Evolutionary conservation across 1,284 basidiomycete species (phyloP).

Genomic region (Earliella scabrosa): DNA sequence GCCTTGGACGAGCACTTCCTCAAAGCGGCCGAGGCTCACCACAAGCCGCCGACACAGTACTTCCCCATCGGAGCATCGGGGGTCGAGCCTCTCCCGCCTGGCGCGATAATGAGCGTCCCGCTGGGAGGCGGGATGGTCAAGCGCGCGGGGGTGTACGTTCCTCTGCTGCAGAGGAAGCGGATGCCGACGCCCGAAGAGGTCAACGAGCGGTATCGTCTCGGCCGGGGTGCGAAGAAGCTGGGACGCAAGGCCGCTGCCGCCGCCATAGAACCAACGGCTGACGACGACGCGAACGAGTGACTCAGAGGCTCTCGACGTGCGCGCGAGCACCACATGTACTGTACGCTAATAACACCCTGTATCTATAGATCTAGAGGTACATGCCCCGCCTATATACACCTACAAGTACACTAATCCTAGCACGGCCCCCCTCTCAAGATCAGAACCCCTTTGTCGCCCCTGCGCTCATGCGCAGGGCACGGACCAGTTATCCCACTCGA

Average conservation of each 20-base stretch:
- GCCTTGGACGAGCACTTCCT: conserved; percentile 70
- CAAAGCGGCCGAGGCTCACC: conserved; percentile 52
- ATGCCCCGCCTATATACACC: conserved; percentile 6
- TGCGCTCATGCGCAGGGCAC: conserved; percentile 41
- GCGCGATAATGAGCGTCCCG: conserved; percentile 56
- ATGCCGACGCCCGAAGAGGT: conserved; percentile 72
- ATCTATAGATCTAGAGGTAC: conserved; percentile 1
- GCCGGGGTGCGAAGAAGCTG: conserved; percentile 53
- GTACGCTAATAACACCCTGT: no score
- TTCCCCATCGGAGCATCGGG: conserved; percentile 38
- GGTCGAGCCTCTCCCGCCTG: conserved; percentile 20
- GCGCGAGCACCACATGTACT: no score
- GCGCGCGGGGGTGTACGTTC: conserved; percentile 65
- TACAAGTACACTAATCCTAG: conserved; percentile 8
- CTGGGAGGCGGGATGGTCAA: conserved; percentile 76
- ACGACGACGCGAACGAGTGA: conserved; percentile 24
- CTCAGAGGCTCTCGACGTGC: neutral
- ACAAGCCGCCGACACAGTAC: conserved; percentile 40
- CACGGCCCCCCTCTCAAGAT: neutral
- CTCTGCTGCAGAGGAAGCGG: conserved; percentile 67
- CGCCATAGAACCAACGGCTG: neutral
- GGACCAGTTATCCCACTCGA: conserved; percentile 57
- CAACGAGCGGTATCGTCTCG: conserved; percentile 79
- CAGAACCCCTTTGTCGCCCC: neutral
- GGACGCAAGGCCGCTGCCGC: conserved; percentile 17